Conservation (phyloP, 306 rosid genomes). For the Prosopis cineraria region DNA sequence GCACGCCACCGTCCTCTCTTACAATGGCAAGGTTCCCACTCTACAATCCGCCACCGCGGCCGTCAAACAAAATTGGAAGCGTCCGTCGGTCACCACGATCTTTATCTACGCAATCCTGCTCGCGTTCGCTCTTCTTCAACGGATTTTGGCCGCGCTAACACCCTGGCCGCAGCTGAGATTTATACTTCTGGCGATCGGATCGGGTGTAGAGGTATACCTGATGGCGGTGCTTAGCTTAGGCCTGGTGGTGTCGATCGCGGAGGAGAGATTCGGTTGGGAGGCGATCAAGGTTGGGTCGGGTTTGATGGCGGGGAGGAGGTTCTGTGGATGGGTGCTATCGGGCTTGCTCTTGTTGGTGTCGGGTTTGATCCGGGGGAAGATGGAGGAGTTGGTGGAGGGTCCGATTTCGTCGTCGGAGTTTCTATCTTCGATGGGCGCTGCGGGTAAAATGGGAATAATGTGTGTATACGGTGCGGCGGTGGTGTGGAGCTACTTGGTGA, state of each 20-base stretch:
- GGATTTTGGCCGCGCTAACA: constrained; percentile 29
- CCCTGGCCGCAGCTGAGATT: constrained; percentile 21
- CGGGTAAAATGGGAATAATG: constrained; percentile 50
- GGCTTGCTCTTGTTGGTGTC: constrained; percentile 47
- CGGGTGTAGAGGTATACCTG: constrained; percentile 56
- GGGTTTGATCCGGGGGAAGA: constrained; percentile 40
- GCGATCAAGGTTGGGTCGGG: constrained; percentile 57
- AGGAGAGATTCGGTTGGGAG: constrained; percentile 66
- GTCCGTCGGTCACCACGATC: constrained; percentile 59
- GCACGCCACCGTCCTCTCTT: constrained; percentile 42
- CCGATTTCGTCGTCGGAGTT: constrained; percentile 31
- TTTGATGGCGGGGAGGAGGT: constrained; percentile 51
- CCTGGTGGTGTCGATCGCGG: constrained; percentile 65
- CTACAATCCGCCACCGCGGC: constrained; percentile 38
- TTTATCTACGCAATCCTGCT: constrained; percentile 48
- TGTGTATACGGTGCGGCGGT: constrained; percentile 49
- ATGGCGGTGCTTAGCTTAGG: constrained; percentile 61
- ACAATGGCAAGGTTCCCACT: constrained; percentile 33
- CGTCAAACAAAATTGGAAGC: constrained; percentile 36
- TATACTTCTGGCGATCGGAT: constrained; percentile 22
- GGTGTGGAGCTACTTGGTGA: constrained; percentile 60
- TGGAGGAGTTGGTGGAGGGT: constrained; percentile 51
- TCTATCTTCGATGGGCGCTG: constrained; percentile 18
- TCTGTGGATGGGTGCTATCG: constrained; percentile 60
- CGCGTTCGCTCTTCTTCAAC: constrained; percentile 44